Conservation (phyloP, 768 basidiomycete genomes). For the Mycena metata region DNA sequence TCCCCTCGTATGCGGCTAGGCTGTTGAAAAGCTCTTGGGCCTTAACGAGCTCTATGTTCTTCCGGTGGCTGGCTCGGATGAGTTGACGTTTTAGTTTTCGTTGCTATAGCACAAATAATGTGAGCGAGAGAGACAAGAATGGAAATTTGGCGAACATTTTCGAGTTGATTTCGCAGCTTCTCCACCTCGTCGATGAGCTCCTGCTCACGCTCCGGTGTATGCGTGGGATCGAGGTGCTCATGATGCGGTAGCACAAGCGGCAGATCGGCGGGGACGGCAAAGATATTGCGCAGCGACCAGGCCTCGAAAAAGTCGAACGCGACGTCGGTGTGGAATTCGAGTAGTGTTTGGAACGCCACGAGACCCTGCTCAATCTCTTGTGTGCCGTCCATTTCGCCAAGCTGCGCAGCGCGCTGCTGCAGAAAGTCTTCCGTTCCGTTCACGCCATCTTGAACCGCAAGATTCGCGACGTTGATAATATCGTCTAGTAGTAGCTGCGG, state of each 20-base stretch:
- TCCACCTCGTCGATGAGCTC: constrained; percentile 78
- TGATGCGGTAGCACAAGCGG: constrained; percentile 86
- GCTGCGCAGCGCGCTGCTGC: constrained; percentile 66
- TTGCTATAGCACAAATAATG: constrained; percentile 58
- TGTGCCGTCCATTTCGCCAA: constrained; percentile 66
- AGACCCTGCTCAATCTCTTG: constrained; percentile 85
- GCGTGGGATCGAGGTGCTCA: constrained; percentile 73
- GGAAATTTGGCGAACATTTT: constrained; percentile 61
- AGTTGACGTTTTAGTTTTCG: constrained; percentile 72
- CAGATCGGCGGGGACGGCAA: constrained; percentile 77
- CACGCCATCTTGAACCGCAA: constrained; percentile 82
- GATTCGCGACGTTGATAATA: constrained; percentile 86
- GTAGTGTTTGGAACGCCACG: constrained; percentile 88
- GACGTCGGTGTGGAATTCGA: constrained; percentile 90
- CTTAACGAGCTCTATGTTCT: constrained; percentile 61
- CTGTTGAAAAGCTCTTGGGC: constrained; percentile 58
- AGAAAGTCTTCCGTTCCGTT: constrained; percentile 87
- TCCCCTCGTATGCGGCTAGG: constrained; percentile 46
- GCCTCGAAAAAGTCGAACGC: constrained; percentile 94
- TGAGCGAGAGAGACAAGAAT: not conserved
- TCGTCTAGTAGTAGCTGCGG: constrained; percentile 90
- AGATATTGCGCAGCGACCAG: constrained; percentile 91
- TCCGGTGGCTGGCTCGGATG: constrained; percentile 63
- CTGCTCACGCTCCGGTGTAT: constrained; percentile 68
- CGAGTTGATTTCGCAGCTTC: constrained; percentile 72